phyloP scores from a whole-genome alignment of 2,329 filamentous ascomycete genomes.

The Thermochaetoides dissita region DNA sequence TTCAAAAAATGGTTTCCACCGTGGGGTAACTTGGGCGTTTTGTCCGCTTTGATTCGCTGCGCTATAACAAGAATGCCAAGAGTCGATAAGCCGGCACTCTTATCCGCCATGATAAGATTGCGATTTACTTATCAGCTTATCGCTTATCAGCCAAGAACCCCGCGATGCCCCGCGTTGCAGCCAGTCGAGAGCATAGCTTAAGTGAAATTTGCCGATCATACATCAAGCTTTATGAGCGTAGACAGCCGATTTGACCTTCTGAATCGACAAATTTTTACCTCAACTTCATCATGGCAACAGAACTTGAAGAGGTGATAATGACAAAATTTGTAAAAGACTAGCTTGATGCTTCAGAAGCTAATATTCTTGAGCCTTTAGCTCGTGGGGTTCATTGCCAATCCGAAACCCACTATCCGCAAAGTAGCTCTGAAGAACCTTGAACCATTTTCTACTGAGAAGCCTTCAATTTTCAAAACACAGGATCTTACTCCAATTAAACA shows the following conservation, averaged over 20 bases:
- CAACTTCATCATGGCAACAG: conserved; percentile 46
- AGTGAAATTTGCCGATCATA: conserved; percentile 2
- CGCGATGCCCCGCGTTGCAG: conserved; percentile 11
- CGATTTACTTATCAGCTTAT: conserved; percentile 4
- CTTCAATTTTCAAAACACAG: conserved; percentile 69
- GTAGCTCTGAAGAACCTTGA: conserved; percentile 77
- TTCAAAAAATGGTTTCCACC: conserved; percentile 11
- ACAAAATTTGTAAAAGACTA: too few species aligned
- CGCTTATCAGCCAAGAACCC: conserved; percentile 8
- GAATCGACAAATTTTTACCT: neutral
- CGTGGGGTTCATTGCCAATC: conserved; percentile 84
- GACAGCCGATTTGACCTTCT: neutral
- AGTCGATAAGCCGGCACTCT: conserved; percentile 7
- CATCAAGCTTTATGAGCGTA: neutral
- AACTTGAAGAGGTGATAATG: conserved; percentile 54
- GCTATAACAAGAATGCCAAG: conserved; percentile 4
- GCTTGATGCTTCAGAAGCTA: neutral
- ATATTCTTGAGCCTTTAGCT: conserved; percentile 38
- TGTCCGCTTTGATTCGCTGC: neutral
- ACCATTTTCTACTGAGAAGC: conserved; percentile 61
- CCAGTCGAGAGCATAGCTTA: neutral
- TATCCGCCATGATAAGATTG: conserved; percentile 3
- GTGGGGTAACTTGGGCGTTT: conserved; percentile 7
- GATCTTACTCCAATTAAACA: conserved; percentile 69
- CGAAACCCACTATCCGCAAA: conserved; percentile 79